Base-by-base conservation (phyloP, 352 stramenopile genomes). In the Globisporangium polare region DNA sequence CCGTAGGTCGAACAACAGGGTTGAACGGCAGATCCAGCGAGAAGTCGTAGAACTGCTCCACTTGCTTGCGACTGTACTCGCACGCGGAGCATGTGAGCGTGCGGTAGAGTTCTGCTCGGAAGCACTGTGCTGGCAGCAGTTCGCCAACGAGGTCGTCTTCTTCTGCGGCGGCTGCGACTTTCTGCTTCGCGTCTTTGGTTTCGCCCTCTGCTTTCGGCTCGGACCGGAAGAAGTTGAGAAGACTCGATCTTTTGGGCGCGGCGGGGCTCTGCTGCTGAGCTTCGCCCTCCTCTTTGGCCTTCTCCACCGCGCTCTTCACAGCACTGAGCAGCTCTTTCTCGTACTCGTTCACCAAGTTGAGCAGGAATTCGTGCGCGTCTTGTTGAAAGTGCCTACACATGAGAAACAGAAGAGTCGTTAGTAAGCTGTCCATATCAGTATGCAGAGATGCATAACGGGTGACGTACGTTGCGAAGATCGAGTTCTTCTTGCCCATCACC, bases 11-110 rank as follows among this genome's bases (percentile, higher is more conserved):
- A 50, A 58, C 41, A 10, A 46, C 43, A n/a, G 62, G 52, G 42
- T 67, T 58, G 55, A 81, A 77, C 22, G 87, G 85, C 13, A 96
- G 57, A 69, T 96, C 87, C 17, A 96, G 65, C 3, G 87, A 94
- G 59, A 96, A 92, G 53, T 96, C 85, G 55, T 92, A 92, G 60
- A 94, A 96, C 37, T 75, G 83, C 62, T 96, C 87, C 8, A 83
- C 66, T 57, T 92, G 73, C 53, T 86, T 87, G 26, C 87, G 80
- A 27, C 72, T 92, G 74, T 94, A 94, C 13, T 72, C 71, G 67
- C 87, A 96, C 27, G 72, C 86, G 18, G 65, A 71, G 66, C 87
- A 96, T 4, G 85, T 91, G 31, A 96, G 75, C 0, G 83, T 92
- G 29, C 81, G 81, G 26, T 81, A 82, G 18, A 96, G 70, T 39